Evolutionary conservation across 2,329 filamentous ascomycete genomes (phyloP).

Genomic region (Colletotrichum lentis): DNA sequence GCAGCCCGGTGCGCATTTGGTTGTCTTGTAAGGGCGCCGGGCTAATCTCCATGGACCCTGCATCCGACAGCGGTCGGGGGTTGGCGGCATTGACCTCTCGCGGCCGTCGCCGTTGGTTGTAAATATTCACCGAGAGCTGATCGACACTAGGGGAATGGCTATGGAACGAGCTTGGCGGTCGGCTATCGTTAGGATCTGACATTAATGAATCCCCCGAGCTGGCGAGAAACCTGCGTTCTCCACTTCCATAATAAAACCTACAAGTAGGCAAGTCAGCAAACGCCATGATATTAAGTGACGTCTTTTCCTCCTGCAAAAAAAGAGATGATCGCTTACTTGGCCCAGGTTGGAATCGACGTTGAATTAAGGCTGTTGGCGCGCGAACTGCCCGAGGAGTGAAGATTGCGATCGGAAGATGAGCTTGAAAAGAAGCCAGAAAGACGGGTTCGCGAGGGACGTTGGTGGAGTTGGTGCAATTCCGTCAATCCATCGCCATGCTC

Average conservation of each 20-base stretch:
- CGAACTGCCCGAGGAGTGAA: slow-evolving; percentile 62
- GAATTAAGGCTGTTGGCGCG: slow-evolving; percentile 56
- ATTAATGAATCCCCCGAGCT: slow-evolving; percentile 56
- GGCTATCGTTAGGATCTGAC: slow-evolving; percentile 59
- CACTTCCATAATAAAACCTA: slow-evolving; percentile 75
- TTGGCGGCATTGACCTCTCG: slow-evolving; percentile 47
- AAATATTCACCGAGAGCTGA: slow-evolving; percentile 55
- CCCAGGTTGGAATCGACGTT: slow-evolving; percentile 62
- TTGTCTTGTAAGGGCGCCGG: slow-evolving; percentile 41
- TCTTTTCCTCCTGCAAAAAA: not conserved
- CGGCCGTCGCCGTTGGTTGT: slow-evolving; percentile 56
- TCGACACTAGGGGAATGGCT: slow-evolving; percentile 61
- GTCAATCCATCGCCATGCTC: slow-evolving; percentile 71
- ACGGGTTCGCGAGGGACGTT: slow-evolving; percentile 62
- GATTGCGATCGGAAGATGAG: slow-evolving; percentile 59
- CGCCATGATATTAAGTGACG: not conserved
- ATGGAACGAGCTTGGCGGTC: slow-evolving; percentile 55
- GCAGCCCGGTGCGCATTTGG: slow-evolving; percentile 45
- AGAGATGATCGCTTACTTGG: slow-evolving; percentile 49
- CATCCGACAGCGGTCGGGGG: slow-evolving; percentile 43
- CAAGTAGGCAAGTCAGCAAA: slow-evolving; percentile 38
- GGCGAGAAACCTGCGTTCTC: slow-evolving; percentile 64
- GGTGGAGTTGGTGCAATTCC: slow-evolving; percentile 63
- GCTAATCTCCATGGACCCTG: slow-evolving; percentile 57
- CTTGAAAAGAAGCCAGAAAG: slow-evolving; percentile 61